Conservation (phyloP, 2,329 filamentous ascomycete genomes). For the Epicoccum nigrum region DNA sequence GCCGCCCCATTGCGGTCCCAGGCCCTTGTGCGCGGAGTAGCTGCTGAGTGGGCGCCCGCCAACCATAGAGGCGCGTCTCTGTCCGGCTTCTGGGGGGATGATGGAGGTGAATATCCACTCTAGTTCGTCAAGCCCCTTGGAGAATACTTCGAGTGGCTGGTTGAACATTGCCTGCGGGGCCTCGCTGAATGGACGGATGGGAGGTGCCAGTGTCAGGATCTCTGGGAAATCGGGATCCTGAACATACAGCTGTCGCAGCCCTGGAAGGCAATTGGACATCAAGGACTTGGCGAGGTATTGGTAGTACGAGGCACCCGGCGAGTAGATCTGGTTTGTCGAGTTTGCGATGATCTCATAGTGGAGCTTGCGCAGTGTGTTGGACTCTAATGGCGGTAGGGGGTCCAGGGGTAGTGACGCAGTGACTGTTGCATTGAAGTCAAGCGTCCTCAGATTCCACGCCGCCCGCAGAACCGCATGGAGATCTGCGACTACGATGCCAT, state of each 20-base stretch:
- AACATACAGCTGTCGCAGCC: slow-evolving; percentile 79
- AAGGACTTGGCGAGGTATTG: slow-evolving; percentile 85
- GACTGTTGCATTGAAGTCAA: slow-evolving; percentile 64
- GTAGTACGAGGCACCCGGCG: slow-evolving; percentile 71
- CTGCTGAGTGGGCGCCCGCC: slow-evolving; percentile 54
- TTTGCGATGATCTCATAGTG: slow-evolving; percentile 81
- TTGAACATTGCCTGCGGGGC: slow-evolving; percentile 52
- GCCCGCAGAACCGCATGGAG: slow-evolving; percentile 67
- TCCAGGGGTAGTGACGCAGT: slow-evolving; percentile 62
- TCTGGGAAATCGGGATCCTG: slow-evolving; percentile 85
- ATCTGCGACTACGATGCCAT: slow-evolving; percentile 68
- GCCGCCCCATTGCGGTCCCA: slow-evolving; percentile 64
- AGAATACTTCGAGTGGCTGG: slow-evolving; percentile 67
- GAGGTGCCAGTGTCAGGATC: slow-evolving; percentile 73
- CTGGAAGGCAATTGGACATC: slow-evolving; percentile 74
- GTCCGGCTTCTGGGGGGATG: slow-evolving; percentile 55
- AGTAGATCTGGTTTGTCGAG: slow-evolving; percentile 61
- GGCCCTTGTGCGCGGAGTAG: slow-evolving; percentile 53
- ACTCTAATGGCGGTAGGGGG: slow-evolving; percentile 68
- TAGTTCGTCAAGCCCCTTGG: slow-evolving; percentile 69
- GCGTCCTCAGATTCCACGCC: slow-evolving; percentile 63
- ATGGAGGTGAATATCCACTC: slow-evolving; percentile 72
- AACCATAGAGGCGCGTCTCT: slow-evolving; percentile 47
- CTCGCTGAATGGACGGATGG: slow-evolving; percentile 60
- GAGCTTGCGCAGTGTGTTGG: slow-evolving; percentile 71